Evolutionary conservation across 306 rosid genomes (phyloP), one percentile per base, ranked within the genome.

Genomic region (Luffa acutangula): DNA sequence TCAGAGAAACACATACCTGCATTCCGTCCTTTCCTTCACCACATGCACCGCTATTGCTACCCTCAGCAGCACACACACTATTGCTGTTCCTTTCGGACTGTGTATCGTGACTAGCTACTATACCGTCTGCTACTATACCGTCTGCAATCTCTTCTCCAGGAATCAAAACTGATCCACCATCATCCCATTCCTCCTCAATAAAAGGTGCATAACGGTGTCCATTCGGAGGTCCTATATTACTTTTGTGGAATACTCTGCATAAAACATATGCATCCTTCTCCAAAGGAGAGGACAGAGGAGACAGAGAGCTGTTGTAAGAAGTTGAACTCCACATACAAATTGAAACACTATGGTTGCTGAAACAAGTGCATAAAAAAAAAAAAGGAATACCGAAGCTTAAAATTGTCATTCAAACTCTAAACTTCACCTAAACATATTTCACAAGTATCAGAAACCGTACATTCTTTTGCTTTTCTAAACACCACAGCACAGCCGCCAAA

Each of bases 151-250:
- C 87, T 21, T 84, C 85, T 83, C 99, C 92, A 9, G 93, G 96
- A 83, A 95, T 78, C 84, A 91, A 74, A 58, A 86, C 86, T 2
- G 85, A 75, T 43, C 82, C 81, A 53, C 78, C 85, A 57, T 93
- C 96, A 46, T 96, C 98, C 99, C 99, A 96, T 79, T 96, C 99
- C 84, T 93, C 96, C 87, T 96, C 99, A 65, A 96, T 46, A 82
- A 96, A 96, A 82, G 99, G 97, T 0, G 99, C 99, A 90, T 95
- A 95, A 0, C 99, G 93, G 80, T 95, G 98, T 82, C 99, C 97
- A 83, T 91, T 95, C 0, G 99, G 99, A 63, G 99, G 99, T 63
- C 99, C 98, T 54, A 95, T 93, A 87, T 96, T 96, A 87, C 92
- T 96, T 87, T 93, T 96, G 90, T 93, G 99, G 89, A 96, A 96